Percentiles rank a stretch among this genome's conserved stretches.
phyloP scores from a whole-genome alignment of 371 early-diverging fungal species.

The Mortierella sp. region DNA sequence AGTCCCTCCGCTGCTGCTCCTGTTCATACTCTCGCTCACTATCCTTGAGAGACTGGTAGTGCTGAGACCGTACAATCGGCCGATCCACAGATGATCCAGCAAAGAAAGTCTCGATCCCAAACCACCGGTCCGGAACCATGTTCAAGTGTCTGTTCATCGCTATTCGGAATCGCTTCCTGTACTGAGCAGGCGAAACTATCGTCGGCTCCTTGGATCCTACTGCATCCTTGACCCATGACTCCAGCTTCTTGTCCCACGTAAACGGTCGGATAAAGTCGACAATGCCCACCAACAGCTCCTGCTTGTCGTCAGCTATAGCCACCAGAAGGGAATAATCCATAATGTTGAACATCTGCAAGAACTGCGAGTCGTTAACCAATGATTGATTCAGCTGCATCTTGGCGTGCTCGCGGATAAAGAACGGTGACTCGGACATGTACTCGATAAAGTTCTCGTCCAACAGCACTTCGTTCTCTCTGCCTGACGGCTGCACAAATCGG shows the following conservation, averaged over 20 bases:
- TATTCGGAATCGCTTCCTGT: constrained; percentile 90
- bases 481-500: constrained; percentile 90
- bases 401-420: constrained; percentile 91
- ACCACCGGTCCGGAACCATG: constrained; percentile 58
- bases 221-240: constrained; percentile 96
- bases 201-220: constrained; percentile 93
- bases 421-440: constrained; percentile 85
- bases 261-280: constrained; percentile 97
- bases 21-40: constrained; percentile 22
- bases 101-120: constrained; percentile 41
- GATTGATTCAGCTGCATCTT: constrained; percentile 85
- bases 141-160: constrained; percentile 77
- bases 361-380: constrained; percentile 91
- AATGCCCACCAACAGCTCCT: constrained; percentile 92
- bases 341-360: constrained; percentile 88
- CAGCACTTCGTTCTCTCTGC: constrained; percentile 87
- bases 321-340: constrained; percentile 97
- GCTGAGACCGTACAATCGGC: constrained; percentile 37
- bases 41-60: constrained; percentile 20
- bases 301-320: constrained; percentile 85
- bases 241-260: constrained; percentile 97
- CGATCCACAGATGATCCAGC: constrained; percentile 25
- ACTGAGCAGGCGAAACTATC: constrained; percentile 94
- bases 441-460: constrained; percentile 95
- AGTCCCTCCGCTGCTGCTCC: constrained; percentile 15